phyloP scores from a whole-genome alignment of 208 protist species.

The Wallacemonas rigidus region DNA sequence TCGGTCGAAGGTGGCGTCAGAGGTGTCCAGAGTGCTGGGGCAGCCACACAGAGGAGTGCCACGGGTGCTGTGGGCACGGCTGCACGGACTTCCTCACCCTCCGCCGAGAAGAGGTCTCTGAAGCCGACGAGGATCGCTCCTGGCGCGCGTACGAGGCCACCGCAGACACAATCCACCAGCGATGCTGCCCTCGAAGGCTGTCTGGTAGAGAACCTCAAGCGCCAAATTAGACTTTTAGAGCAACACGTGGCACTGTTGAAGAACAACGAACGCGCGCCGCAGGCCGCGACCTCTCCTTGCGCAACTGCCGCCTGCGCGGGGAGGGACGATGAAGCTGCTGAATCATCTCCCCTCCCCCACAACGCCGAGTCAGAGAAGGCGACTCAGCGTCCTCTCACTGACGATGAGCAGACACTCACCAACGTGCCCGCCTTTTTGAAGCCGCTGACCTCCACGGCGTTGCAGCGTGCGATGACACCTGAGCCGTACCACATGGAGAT shows the following conservation, averaged over 20 bases:
- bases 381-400: no score
- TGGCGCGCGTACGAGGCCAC: neutral
- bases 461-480: conserved; percentile 7
- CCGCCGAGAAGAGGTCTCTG: neutral
- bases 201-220: conserved; percentile 71
- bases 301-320: neutral
- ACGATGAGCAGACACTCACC: neutral
- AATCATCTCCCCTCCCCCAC: neutral
- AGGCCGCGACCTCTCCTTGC: neutral
- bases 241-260: conserved; percentile 45
- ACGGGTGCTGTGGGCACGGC: no score
- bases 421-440: neutral
- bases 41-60: neutral
- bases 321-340: no score
- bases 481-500: conserved; percentile 45
- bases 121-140: neutral
- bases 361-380: neutral
- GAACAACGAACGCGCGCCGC: conserved; percentile 5
- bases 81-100: neutral
- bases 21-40: neutral
- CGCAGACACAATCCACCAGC: neutral
- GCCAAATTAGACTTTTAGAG: conserved; percentile 65
- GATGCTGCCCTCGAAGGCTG: conserved; percentile 32
- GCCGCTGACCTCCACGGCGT: neutral
- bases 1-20: neutral